Base-by-base conservation (phyloP, 495 filamentous ascomycete genomes). In the Bacidia gigantensis region DNA sequence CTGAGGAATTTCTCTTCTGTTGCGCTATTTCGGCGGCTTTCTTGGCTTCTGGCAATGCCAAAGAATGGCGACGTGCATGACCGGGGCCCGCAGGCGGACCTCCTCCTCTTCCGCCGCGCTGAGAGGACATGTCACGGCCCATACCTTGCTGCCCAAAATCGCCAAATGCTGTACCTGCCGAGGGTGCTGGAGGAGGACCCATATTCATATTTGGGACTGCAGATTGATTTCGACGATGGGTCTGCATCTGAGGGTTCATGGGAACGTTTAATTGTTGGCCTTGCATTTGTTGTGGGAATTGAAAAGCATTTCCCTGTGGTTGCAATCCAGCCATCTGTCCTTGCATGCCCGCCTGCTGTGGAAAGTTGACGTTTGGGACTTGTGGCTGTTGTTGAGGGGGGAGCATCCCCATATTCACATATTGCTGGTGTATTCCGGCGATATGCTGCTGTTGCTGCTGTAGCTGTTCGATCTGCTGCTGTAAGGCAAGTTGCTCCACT, bases 401-500 rank as follows among this genome's bases (percentile, higher is more conserved):
- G 57, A 98, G 76, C 72, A 97, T 82, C 58, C 87, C 87, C 85
- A 97, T 90, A 65, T 93, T 92, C 54, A 93, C 84, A 69, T 95
- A 97, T 65, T 97, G 90, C 67, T 94, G 89, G 59, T 96, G 89
- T 49, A 87, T 89, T 50, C 85, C 86, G 64, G 90, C 84, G 66
- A 97, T 93, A 64, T 97, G 93, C 68, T 97, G 93, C 63, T 98
- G 92, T 64, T 97, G 93, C 65, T 94, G 89, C 70, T 98, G 92
- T 58, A 98, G 78, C 68, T 90, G 75, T 70, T 98, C 89, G 64
- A 97, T 96, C 69, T 98, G 92, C 73, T 97, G 92, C 67, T 95
- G 90, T 68, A 98, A 85, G 63, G 92, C 89, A 60, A 97, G 78
- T 82, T 97, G 93, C 76, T 97, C 92, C 87, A 95, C 87, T 92